A percentile compares a stretch with the other conserved stretches of the same genome.
These are phyloP conservation scores for Flaveria robusta DNA, from an alignment of 129 eudicot genomes.

Conservation along the genomic window DNA sequence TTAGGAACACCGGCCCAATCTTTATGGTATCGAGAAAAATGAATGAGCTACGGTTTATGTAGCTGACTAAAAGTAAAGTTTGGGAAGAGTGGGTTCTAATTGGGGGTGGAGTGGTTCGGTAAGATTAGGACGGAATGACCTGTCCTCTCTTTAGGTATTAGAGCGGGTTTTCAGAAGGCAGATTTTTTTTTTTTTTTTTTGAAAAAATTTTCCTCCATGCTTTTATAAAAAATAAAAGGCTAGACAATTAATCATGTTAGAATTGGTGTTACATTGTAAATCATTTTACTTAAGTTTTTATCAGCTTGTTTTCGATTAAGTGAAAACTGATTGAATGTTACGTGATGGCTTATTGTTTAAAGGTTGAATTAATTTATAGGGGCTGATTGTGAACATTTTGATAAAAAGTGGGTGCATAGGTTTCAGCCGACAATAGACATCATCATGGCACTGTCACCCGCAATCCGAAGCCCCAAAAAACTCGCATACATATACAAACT, in stretches of 20 bases:
- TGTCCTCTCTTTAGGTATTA: too few species aligned
- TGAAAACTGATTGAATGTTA: not conserved
- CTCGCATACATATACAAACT: too few species aligned
- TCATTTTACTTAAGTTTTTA: not conserved
- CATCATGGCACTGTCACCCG: conserved; percentile 25
- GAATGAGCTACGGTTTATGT: too few species aligned
- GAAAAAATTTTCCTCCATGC: too few species aligned
- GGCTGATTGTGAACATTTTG: not conserved
- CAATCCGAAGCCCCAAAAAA: conserved; percentile 17
- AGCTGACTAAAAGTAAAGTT: too few species aligned
- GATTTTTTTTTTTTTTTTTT: too few species aligned
- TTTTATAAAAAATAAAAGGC: not conserved
- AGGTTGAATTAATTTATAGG: not conserved
- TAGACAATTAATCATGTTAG: not conserved
- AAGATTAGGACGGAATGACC: too few species aligned
- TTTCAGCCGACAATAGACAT: conserved; percentile 25
- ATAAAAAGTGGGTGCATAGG: conserved; percentile 12
- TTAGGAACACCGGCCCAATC: too few species aligned
- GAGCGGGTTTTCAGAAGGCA: too few species aligned
- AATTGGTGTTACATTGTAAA: not conserved
- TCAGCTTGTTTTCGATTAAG: not conserved
- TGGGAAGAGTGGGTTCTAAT: too few species aligned
- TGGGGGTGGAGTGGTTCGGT: too few species aligned
- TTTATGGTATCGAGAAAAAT: too few species aligned
- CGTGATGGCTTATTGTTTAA: not conserved